Conservation (phyloP, 1,284 basidiomycete genomes). For the Inonotus hispidus region DNA sequence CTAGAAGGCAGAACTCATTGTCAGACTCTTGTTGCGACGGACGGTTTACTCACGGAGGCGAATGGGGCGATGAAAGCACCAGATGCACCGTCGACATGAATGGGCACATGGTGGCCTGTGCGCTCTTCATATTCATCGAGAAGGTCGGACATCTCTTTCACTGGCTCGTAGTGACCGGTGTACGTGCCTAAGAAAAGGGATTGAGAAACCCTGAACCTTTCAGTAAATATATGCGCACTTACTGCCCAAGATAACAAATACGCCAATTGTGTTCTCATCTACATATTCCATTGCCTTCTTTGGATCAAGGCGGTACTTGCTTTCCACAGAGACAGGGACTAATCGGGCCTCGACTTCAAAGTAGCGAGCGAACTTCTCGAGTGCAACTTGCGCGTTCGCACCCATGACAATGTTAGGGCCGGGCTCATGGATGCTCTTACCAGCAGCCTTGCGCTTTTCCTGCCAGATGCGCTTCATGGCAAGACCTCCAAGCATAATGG, state of each 20-base stretch:
- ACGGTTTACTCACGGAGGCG: constrained; percentile 37
- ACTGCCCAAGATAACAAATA: constrained; percentile 77
- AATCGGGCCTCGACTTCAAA: constrained; percentile 85
- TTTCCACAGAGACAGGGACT: constrained; percentile 72
- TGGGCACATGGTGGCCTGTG: constrained; percentile 77
- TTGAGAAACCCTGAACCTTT: not conserved
- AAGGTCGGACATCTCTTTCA: constrained; percentile 79
- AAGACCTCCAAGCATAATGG: constrained; percentile 89
- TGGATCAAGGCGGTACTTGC: constrained; percentile 78
- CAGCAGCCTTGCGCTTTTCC: constrained; percentile 77
- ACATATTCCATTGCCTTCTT: constrained; percentile 83
- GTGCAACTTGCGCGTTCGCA: constrained; percentile 79
- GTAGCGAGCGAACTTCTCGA: constrained; percentile 91
- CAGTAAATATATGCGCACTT: constrained; percentile 28
- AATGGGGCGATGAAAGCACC: constrained; percentile 88
- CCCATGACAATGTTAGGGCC: constrained; percentile 78
- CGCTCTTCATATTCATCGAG: constrained; percentile 83
- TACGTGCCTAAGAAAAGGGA: constrained; percentile 57
- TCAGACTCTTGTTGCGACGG: constrained; percentile 19
- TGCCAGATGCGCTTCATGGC: constrained; percentile 97
- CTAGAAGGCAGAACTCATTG: constrained; percentile 25
- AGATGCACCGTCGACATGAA: constrained; percentile 81
- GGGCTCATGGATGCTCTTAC: constrained; percentile 83
- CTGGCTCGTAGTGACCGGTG: constrained; percentile 91
- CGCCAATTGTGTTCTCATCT: constrained; percentile 89